Evolutionary conservation across 2,329 filamentous ascomycete genomes (phyloP).

Genomic region (Blastomyces silverae): DNA sequence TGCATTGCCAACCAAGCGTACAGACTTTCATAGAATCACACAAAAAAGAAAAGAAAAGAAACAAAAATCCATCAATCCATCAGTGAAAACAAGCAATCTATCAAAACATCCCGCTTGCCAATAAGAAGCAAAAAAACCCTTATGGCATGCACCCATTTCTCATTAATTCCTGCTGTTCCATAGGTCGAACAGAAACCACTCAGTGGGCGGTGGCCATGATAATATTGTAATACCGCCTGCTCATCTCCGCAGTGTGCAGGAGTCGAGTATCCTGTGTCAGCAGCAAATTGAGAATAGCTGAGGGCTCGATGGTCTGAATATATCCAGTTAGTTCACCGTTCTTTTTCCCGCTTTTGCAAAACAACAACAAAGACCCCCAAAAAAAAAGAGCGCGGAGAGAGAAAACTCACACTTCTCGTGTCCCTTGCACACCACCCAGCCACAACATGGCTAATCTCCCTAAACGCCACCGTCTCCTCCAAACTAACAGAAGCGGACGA

Average conservation of each 20-base stretch:
- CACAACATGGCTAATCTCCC: constrained; percentile 72
- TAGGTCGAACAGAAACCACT: constrained; percentile 20
- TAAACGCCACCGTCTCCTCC: constrained; percentile 64
- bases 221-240: constrained; percentile 60
- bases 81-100: neutral
- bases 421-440: constrained; percentile 59
- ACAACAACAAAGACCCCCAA: neutral
- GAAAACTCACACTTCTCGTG: constrained; percentile 50
- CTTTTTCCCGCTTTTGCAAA: neutral
- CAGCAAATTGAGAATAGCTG: constrained; percentile 37
- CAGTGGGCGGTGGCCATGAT: constrained; percentile 46
- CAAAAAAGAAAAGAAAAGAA: neutral
- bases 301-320: constrained; percentile 31
- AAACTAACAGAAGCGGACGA: constrained; percentile 37
- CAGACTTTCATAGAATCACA: constrained; percentile 5
- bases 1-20: neutral
- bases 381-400: neutral
- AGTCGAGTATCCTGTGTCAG: constrained; percentile 67
- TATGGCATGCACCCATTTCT: neutral
- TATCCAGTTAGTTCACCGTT: neutral
- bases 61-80: constrained; percentile 10
- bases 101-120: neutral
- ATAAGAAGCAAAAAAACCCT: neutral
- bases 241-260: constrained; percentile 62
- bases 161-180: neutral